Percentiles rank a stretch among this genome's conserved stretches.
These are phyloP conservation scores for Ustilago lituana DNA, from an alignment of 1,284 basidiomycete species.

Conservation along the genomic window DNA sequence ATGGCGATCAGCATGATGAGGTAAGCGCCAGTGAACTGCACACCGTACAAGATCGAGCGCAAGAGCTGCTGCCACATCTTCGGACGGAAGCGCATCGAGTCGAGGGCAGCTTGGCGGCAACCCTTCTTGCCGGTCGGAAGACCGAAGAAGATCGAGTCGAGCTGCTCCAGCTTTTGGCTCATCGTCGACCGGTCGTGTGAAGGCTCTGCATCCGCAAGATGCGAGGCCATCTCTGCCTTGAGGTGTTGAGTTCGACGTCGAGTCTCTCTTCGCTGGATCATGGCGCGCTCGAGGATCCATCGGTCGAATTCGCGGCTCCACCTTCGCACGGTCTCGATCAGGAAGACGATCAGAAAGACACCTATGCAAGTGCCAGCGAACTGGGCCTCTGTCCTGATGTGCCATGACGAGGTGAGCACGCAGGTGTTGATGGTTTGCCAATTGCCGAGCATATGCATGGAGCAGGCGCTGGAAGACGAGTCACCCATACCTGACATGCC, in stretches of 20 bases:
- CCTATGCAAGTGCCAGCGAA: constrained; percentile 63
- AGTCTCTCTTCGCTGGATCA: constrained; percentile 20
- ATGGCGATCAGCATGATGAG: constrained; percentile 63
- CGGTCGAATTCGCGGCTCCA: constrained; percentile 59
- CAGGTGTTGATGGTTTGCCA: constrained; percentile 53
- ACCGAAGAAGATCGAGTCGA: constrained; percentile 47
- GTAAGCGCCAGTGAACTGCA: constrained; percentile 60
- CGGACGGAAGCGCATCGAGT: constrained; percentile 42
- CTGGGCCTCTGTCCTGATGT: constrained; percentile 45
- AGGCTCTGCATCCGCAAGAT: constrained; percentile 17
- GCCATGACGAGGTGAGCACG: constrained; percentile 59
- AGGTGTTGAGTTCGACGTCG: constrained; percentile 25
- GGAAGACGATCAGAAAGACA: constrained; percentile 56
- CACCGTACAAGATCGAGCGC: constrained; percentile 54
- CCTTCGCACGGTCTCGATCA: constrained; percentile 56
- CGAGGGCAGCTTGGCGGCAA: constrained; percentile 35
- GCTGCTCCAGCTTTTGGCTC: constrained; percentile 23
- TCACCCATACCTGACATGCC: constrained; percentile 33
- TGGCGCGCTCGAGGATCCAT: constrained; percentile 49
- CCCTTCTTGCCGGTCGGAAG: constrained; percentile 14
- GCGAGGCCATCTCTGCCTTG: constrained; percentile 31
- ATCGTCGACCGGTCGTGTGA: constrained; percentile 23
- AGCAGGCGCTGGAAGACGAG: constrained; percentile 23
- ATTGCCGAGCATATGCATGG: constrained; percentile 52
- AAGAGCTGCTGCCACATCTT: constrained; percentile 56